These are phyloP conservation scores for Pyrenophora teres DNA, from an alignment of 2,329 filamentous ascomycete species.

Conservation along the genomic window DNA sequence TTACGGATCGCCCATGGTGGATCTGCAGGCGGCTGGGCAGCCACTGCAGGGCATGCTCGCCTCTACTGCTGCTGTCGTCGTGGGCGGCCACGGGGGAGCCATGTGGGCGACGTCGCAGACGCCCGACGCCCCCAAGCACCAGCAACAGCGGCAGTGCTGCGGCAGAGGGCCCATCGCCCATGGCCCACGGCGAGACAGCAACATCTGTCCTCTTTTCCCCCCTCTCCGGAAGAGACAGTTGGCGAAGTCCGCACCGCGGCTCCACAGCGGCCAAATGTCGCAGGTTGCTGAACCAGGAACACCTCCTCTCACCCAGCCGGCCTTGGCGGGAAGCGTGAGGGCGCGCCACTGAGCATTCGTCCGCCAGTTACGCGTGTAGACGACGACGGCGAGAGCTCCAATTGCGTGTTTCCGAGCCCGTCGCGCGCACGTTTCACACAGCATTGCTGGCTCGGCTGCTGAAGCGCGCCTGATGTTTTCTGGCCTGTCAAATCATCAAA, in stretches of 20 bases:
- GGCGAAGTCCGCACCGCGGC: slow-evolving; percentile 18
- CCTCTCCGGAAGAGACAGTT: background rate
- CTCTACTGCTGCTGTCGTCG: slow-evolving; percentile 14
- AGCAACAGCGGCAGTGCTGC: background rate
- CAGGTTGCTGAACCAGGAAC: slow-evolving; percentile 20
- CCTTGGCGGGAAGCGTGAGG: slow-evolving; percentile 22
- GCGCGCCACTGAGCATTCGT: slow-evolving; percentile 16
- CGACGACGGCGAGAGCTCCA: slow-evolving; percentile 14
- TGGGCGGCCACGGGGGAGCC: slow-evolving; percentile 5
- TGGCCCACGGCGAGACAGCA: background rate
- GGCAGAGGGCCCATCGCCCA: too few relatives aligned
- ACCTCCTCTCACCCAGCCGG: slow-evolving; percentile 25
- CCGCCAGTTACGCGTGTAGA: slow-evolving; percentile 16
- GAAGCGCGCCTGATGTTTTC: slow-evolving; percentile 34
- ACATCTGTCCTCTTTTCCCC: background rate
- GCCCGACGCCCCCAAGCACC: background rate
- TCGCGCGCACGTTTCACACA: slow-evolving; percentile 46
- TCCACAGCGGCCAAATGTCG: slow-evolving; percentile 32
- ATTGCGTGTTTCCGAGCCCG: slow-evolving; percentile 21
- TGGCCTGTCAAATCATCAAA: slow-evolving; percentile 45
- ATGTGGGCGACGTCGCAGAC: background rate
- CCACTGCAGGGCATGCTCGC: slow-evolving; percentile 41
- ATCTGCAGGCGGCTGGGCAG: slow-evolving; percentile 42
- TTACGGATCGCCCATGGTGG: slow-evolving; percentile 46
- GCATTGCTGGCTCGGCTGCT: slow-evolving; percentile 17